These are phyloP conservation scores for Dryadomyces quercivorus DNA, from an alignment of 2,329 filamentous ascomycete genomes.

Conservation along the genomic window DNA sequence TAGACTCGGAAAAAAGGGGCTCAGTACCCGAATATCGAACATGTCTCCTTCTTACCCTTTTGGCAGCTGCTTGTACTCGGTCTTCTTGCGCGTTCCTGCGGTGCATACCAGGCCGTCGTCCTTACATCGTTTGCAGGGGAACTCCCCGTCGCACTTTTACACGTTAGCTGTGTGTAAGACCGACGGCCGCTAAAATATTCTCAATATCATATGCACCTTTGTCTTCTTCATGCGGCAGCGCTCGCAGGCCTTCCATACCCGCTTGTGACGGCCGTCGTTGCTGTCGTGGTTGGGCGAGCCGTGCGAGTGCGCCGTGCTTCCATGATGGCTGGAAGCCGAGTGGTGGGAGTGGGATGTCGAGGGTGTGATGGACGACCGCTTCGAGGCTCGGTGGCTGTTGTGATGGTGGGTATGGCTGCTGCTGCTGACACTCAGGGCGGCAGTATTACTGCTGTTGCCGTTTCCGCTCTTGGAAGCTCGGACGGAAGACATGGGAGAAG, in stretches of 20 bases:
- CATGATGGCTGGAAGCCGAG: slow-evolving; percentile 1
- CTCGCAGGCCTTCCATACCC: slow-evolving; percentile 56
- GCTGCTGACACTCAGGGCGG: background rate
- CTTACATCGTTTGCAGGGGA: slow-evolving; percentile 54
- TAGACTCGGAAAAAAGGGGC: too few relatives aligned
- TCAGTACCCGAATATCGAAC: too few relatives aligned
- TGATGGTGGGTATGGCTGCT: slow-evolving; percentile 9
- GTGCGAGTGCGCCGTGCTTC: slow-evolving; percentile 8
- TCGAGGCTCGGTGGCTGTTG: slow-evolving; percentile 32
- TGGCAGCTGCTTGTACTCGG: slow-evolving; percentile 55
- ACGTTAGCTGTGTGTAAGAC: background rate
- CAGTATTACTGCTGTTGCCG: slow-evolving; percentile 9
- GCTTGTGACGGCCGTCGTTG: slow-evolving; percentile 45
- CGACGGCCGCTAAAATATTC: slow-evolving; percentile 1
- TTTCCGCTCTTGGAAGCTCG: slow-evolving; percentile 12
- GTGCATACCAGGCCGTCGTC: slow-evolving; percentile 53
- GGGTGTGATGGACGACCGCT: slow-evolving; percentile 25
- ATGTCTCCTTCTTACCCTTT: slow-evolving; percentile 43
- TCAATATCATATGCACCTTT: slow-evolving; percentile 32
- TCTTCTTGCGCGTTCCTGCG: slow-evolving; percentile 52
- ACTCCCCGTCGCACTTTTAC: slow-evolving; percentile 48
- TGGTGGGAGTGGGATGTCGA: slow-evolving; percentile 20
- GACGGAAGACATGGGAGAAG: background rate
- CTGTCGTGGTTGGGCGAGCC: slow-evolving; percentile 26
- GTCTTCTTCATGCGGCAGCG: slow-evolving; percentile 59